Base-by-base conservation (phyloP, 1,284 basidiomycete species). In the Apiotrichum akiyoshidainum region DNA sequence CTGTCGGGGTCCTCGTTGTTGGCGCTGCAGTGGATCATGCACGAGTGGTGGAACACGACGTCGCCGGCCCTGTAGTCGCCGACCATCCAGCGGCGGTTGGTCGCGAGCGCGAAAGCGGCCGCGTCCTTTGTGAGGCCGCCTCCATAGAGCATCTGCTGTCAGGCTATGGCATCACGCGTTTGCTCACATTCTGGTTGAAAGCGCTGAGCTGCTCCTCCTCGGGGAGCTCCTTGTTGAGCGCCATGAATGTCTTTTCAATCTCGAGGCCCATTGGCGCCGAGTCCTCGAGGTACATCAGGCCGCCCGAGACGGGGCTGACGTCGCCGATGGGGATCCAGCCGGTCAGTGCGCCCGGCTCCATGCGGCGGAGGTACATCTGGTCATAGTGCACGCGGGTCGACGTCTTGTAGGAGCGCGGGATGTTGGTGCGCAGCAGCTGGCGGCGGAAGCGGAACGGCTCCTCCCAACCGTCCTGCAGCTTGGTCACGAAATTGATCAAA, bases 321-420 rank as follows among this genome's bases (percentile, higher is more conserved):
- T 67, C 66, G 8, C 69, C 69, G 26, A 71, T 60, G 2, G 69
- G 69, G n/a, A 71, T 58, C 69, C 69, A 71, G 4, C 60, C 69
- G 1, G 69, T 71, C 19, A 71, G 47, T 11, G 63, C 51, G 8
- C 48, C 55, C 4, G 48, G 48, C 37, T 39, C 35, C 35, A 22
- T 22, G 48, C 48, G n/a, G 48, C 48, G 48, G 13, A 50, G 48
- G 21, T 39, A 63, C 55, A 60, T 63, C 45, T 63, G 61, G 49
- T 63, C 61, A 22, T 59, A 63, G 41, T 63, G 61, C 31, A 63
- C 61, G 9, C 57, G 33, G 35, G 61, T 63, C 1, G 58, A 52
- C 5, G 55, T 48, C 11, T 39, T 34, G 21, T 54, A 47, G 14
- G 60, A 31, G 16, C 41, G 22, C 11, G 64, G 64, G n/a, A 65